Conservation (phyloP, 2,329 filamentous ascomycete genomes). For the Aspergillus arachidicola region DNA sequence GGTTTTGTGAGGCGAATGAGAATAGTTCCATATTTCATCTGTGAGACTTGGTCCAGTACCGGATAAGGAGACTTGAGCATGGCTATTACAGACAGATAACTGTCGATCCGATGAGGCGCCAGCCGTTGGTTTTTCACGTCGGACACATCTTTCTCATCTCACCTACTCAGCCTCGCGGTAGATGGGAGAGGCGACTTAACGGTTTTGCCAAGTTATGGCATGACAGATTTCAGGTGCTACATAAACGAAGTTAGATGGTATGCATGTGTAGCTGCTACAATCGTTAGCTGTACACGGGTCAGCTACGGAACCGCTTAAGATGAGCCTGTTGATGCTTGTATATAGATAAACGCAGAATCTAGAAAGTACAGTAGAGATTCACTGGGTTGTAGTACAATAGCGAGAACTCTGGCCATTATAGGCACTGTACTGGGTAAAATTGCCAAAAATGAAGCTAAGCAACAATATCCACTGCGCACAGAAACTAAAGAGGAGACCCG, state of each 20-base stretch:
- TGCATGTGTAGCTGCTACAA: background rate
- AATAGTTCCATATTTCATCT: conserved; percentile 54
- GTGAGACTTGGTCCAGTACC: conserved; percentile 14
- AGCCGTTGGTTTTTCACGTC: too few relatives aligned
- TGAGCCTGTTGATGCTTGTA: background rate
- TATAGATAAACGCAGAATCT: background rate
- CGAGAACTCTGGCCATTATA: background rate
- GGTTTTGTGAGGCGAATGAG: conserved; percentile 70
- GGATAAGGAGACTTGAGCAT: background rate
- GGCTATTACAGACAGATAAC: background rate
- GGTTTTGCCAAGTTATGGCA: background rate
- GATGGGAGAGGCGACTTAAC: background rate
- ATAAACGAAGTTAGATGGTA: too few relatives aligned
- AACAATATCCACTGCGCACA: too few relatives aligned
- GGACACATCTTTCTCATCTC: background rate
- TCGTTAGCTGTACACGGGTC: background rate
- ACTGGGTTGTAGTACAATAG: background rate
- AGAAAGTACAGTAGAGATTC: background rate
- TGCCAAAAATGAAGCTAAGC: too few relatives aligned
- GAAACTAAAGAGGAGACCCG: background rate
- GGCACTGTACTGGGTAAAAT: background rate
- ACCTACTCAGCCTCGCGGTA: background rate
- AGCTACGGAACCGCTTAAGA: background rate
- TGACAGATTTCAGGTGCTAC: background rate
- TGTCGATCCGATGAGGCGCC: background rate